Conservation (phyloP, 176 grass and related monocot species). For the Carex pumila region DNA sequence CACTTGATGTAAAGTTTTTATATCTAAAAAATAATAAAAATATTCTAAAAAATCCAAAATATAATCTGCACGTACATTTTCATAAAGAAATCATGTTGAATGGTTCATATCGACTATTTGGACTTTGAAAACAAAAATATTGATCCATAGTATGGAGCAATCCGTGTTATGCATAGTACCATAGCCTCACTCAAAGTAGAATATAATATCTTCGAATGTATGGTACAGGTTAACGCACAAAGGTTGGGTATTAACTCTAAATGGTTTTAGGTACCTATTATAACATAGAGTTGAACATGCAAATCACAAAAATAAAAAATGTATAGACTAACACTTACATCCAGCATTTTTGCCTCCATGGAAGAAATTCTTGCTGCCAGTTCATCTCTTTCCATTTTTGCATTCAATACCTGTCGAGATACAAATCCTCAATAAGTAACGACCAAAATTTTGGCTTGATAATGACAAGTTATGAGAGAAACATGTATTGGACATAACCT, state of each 20-base stretch:
- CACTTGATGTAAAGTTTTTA: no score
- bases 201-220: neutral
- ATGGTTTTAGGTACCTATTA: neutral
- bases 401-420: constrained; percentile 47
- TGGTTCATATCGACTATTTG: no score
- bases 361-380: constrained; percentile 46
- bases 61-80: no score
- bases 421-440: neutral
- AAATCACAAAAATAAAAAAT: neutral
- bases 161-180: no score
- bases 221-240: neutral
- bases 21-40: no score
- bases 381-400: constrained; percentile 42
- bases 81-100: no score
- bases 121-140: no score
- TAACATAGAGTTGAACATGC: neutral
- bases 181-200: neutral
- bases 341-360: constrained; percentile 55
- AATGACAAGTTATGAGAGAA: constrained; percentile 6
- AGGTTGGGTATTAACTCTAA: neutral
- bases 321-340: constrained; percentile 29
- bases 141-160: no score
- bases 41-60: no score
- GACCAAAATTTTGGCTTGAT: constrained; percentile 2
- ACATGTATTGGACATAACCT: neutral